Conservation (phyloP, 176 grass and related monocot genomes). For the sorghum (Sorghum bicolor) region DNA sequence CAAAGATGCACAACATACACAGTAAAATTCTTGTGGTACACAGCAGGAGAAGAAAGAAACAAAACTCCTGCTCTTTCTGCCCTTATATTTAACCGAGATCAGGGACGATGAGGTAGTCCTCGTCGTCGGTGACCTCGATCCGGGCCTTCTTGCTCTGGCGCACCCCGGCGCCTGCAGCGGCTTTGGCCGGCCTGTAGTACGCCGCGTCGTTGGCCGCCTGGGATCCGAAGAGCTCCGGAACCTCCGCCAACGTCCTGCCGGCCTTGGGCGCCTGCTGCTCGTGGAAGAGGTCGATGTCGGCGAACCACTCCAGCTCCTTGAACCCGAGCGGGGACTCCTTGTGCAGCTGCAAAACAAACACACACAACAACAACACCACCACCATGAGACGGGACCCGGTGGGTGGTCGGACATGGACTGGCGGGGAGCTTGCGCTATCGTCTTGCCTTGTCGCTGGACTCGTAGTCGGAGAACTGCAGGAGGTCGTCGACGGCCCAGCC, state of each 20-base stretch:
- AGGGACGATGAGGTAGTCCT: slow-evolving; percentile 79
- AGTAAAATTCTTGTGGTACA: background rate
- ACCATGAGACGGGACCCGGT: background rate
- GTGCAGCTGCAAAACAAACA: slow-evolving; percentile 40
- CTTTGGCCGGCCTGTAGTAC: slow-evolving; percentile 51
- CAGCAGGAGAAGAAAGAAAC: background rate
- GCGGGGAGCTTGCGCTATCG: background rate
- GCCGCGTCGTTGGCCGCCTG: slow-evolving; percentile 16
- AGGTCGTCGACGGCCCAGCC: slow-evolving; percentile 85
- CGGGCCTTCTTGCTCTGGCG: slow-evolving; percentile 75
- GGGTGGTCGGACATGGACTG: background rate
- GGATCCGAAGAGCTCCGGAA: slow-evolving; percentile 65
- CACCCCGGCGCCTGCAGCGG: slow-evolving; percentile 1
- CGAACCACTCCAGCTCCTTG: slow-evolving; percentile 81
- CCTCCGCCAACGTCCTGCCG: slow-evolving; percentile 41
- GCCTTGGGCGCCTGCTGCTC: slow-evolving; percentile 36
- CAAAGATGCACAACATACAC: slow-evolving; percentile 10
- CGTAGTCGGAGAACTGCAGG: slow-evolving; percentile 84
- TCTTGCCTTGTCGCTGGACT: slow-evolving; percentile 65
- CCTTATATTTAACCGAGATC: slow-evolving; percentile 60
- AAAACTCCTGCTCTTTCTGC: background rate
- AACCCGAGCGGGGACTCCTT: slow-evolving; percentile 65
- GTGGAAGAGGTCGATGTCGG: slow-evolving; percentile 68
- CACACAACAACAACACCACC: no score
- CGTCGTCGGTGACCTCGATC: slow-evolving; percentile 65